Evolutionary conservation across 768 basidiomycete species (phyloP).

Genomic region (Phylloporus sp.): DNA sequence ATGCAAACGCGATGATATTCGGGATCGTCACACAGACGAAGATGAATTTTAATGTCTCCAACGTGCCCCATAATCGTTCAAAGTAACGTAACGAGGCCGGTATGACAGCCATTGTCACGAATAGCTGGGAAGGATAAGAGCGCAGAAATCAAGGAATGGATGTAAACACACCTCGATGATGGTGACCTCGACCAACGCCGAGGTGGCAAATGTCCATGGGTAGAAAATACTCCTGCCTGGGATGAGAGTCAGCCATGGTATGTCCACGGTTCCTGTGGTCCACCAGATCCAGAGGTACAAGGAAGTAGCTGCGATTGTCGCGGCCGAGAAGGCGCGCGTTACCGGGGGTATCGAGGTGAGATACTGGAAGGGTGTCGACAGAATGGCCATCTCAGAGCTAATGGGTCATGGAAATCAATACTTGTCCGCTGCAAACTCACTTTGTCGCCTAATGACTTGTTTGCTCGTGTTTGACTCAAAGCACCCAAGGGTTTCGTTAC

Average conservation of each 20-base stretch:
- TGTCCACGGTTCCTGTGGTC: slow-evolving; percentile 40
- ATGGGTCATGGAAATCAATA: slow-evolving; percentile 11
- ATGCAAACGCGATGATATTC: slow-evolving; percentile 83
- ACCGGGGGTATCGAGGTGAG: slow-evolving; percentile 73
- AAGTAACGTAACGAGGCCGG: slow-evolving; percentile 85
- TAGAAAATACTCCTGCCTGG: slow-evolving; percentile 80
- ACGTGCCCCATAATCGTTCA: slow-evolving; percentile 90
- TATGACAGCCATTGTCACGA: slow-evolving; percentile 70
- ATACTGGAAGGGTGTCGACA: slow-evolving; percentile 67
- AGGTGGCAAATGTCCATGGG: slow-evolving; percentile 94
- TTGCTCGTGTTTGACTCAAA: slow-evolving; percentile 23
- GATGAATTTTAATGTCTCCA: slow-evolving; percentile 85
- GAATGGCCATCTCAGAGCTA: slow-evolving; percentile 57
- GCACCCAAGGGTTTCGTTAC: slow-evolving; percentile 21
- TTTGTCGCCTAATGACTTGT: slow-evolving; percentile 9
- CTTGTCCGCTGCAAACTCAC: neutral
- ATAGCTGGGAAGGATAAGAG: slow-evolving; percentile 49
- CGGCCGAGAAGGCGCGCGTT: slow-evolving; percentile 66
- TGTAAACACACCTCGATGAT: slow-evolving; percentile 68
- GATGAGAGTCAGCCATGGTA: slow-evolving; percentile 72
- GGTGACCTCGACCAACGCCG: slow-evolving; percentile 80
- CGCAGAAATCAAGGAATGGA: neutral
- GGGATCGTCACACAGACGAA: slow-evolving; percentile 71
- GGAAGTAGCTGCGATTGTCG: slow-evolving; percentile 55
- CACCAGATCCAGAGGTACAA: slow-evolving; percentile 65